A percentile compares a stretch with the other conserved stretches of the same genome.
phyloP scores from a whole-genome alignment of 75 land plant species.

The Picea glauca region DNA sequence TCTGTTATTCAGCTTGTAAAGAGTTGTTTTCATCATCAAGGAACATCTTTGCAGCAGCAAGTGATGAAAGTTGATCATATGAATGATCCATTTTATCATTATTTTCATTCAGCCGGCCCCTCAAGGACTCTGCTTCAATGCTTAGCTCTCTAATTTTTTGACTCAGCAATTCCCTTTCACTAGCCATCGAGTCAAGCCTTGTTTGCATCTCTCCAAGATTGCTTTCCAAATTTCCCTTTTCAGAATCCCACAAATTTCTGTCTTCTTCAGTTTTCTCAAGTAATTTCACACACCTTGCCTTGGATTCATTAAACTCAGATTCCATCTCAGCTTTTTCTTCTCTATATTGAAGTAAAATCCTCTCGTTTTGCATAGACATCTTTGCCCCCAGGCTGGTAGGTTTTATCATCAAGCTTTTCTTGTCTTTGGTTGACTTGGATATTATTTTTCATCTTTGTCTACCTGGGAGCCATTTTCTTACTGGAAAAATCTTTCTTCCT shows the following conservation, averaged over 20 bases:
- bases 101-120: background rate
- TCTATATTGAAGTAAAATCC: background rate
- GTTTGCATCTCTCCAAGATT: background rate
- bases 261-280: background rate
- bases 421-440: too few relatives aligned
- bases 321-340: background rate
- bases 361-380: too few relatives aligned
- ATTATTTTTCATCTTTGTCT: too few relatives aligned
- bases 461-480: too few relatives aligned
- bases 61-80: background rate
- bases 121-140: background rate
- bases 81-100: background rate
- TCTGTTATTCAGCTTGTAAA: too few relatives aligned
- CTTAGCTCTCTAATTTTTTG: background rate
- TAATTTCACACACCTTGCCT: background rate
- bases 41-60: too few relatives aligned
- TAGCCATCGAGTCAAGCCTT: background rate
- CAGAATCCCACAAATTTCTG: background rate
- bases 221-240: background rate
- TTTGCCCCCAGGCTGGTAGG: too few relatives aligned
- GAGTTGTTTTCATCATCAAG: too few relatives aligned
- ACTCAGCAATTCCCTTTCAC: background rate
- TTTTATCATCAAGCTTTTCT: too few relatives aligned
- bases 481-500: too few relatives aligned
- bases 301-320: background rate